Evolutionary conservation across 768 basidiomycete genomes (phyloP), one percentile per base, ranked within the genome.

Genomic region (Panaeolus papilionaceus): DNA sequence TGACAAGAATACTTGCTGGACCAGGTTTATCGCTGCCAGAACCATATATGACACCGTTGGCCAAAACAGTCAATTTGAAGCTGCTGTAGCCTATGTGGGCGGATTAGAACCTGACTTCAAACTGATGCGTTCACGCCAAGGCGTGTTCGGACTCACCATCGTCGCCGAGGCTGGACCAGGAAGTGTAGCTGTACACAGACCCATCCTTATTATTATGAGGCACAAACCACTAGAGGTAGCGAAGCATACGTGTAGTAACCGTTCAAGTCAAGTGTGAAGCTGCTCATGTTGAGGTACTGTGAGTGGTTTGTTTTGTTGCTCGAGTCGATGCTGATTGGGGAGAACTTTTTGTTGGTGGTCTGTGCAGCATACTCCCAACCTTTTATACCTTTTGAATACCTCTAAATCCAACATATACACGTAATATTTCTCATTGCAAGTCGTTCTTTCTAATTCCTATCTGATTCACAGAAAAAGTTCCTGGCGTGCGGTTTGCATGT

Each of bases 21-120:
- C 54, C 54, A 58, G 54, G 54, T 9, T 33, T 58, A 7, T 58
- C 54, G 26, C 54, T 58, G 3, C 54, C 54, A 37, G 54, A 37
- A 1, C 54, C 54, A 23, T 58, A 33, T 28, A 58, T 58, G 3
- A 58, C 54, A 33, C 54, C 54, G 14, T 58, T 33, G 12, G 26
- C 14, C 28, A 16, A 11, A 12, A 58, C 28, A 16, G 54, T 58
- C 20, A 58, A 7, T 16, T 58, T 58, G 28, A 58, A 58, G 28
- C 11, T 58, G 14, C 26, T 58, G 28, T 58, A 33, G 6, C 54
- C 54, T 58, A 33, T 33, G 33, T 5, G 5, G 5, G 33, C 5
- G 33, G 1, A 33, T 33, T 2, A 33, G 33, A 33, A 33, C 3
- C 33, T 33, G 33, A 33, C 3, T 33, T 33, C 33, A 33, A 33